Evolutionary conservation across 116 monocot genomes (phyloP), one percentile per base, ranked within the genome.

Genomic region (Trichopus zeylanicus): DNA sequence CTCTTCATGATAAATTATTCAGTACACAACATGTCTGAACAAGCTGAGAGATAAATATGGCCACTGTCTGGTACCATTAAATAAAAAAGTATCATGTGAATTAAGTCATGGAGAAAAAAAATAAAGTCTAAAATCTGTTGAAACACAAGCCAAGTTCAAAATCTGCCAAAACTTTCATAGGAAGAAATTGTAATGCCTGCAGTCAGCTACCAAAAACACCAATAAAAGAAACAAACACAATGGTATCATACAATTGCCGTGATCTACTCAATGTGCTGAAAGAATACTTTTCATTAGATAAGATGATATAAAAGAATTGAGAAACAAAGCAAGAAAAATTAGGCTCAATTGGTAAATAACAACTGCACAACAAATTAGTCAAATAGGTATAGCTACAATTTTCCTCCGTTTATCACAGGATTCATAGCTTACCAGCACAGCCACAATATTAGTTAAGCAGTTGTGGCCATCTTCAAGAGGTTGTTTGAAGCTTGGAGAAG

Each of bases 401-500:
- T n/a, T n/a, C n/a, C n/a, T n/a, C n/a, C n/a, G n/a, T 30, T 29
- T n/a, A 33, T 65, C 46, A 52, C 35, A 18, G 0, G 30, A 20
- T 9, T 63, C 5, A 30, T 12, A 30, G 70, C 66, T 71, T 79
- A 93, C 93, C 75, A 82, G 46, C 24, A 57, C 25, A 23, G 74
- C 64, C 33, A 75, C 32, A 27, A 79, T 67, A 55, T 81, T 84
- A 62, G 53, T 19, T 53, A 85, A 64, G 70, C 88, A 93, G 13
- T 27, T 61, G 29, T 70, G 53, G 10, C 56, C 59, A 21, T 54
- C 64, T 8, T 25, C 31, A 55, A 65, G 49, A 31, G 49, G 56
- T 53, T 62, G 48, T 22, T 66, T 56, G 20, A 15, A 12, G 51
- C 47, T 42, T 26, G 52, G 29, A 11, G 37, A 52, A 23, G 68